Conservation (phyloP, 179 eudicot species). For the Beta macrorhiza region DNA sequence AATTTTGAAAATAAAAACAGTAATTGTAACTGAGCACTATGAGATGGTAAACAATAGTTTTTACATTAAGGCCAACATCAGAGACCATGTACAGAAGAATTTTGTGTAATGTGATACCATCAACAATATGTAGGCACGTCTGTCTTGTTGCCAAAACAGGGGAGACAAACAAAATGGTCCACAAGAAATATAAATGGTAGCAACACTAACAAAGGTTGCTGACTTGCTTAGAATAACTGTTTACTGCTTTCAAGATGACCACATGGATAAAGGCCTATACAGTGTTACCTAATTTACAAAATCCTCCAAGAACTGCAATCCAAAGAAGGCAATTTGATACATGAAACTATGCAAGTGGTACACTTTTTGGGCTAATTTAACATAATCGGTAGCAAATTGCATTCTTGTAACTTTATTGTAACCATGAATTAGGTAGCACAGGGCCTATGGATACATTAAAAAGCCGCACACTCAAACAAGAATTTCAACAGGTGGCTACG, state of each 20-base stretch:
- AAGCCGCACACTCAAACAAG: not conserved
- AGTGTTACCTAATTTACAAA: no score
- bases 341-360: no score
- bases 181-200: not conserved
- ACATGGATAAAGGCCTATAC: not conserved
- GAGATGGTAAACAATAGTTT: not conserved
- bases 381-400: no score
- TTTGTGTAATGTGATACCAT: not conserved
- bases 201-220: not conserved
- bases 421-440: no score
- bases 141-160: not conserved
- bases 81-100: not conserved
- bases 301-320: no score
- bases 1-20: not conserved
- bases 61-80: not conserved
- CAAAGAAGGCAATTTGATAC: no score
- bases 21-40: not conserved
- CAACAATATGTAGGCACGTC: not conserved
- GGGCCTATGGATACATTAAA: not conserved
- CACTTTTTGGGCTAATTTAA: no score
- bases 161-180: constrained; percentile 8
- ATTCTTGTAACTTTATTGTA: no score
- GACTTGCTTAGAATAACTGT: not conserved
- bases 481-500: not conserved
- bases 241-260: not conserved